Evolutionary conservation across 257 asterid genomes (phyloP).

Genomic region (Jasminum sambac): DNA sequence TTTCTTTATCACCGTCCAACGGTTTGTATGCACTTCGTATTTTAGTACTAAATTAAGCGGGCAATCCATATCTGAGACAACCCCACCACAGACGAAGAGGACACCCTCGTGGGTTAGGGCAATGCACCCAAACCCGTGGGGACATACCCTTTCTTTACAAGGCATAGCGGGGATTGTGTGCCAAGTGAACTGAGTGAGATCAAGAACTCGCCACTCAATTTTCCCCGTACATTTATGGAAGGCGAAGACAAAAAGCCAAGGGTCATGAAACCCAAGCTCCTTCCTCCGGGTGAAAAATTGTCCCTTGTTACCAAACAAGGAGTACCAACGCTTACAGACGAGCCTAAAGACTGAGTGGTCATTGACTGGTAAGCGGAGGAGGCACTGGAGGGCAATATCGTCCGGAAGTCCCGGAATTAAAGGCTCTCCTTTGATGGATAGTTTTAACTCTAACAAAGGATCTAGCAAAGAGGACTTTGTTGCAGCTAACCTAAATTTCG

Average conservation of each 20-base stretch:
- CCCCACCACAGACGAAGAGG: slow-evolving; percentile 83
- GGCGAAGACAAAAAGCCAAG: slow-evolving; percentile 86
- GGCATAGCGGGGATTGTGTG: slow-evolving; percentile 94
- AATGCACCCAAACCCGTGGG: slow-evolving; percentile 84
- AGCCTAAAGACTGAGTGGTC: slow-evolving; percentile 50
- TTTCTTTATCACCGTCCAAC: slow-evolving; percentile 86
- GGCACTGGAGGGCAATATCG: slow-evolving; percentile 85
- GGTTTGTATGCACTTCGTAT: slow-evolving; percentile 70
- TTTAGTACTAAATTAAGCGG: slow-evolving; percentile 82
- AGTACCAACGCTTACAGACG: slow-evolving; percentile 81
- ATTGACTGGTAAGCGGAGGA: slow-evolving; percentile 76
- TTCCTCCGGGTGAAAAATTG: slow-evolving; percentile 69
- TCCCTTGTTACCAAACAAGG: slow-evolving; percentile 70
- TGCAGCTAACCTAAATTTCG: slow-evolving; percentile 67
- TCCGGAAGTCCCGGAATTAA: slow-evolving; percentile 92
- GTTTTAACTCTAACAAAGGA: slow-evolving; percentile 47
- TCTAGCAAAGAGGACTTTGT: slow-evolving; percentile 47
- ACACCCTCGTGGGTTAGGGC: slow-evolving; percentile 72
- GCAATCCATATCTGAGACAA: slow-evolving; percentile 73
- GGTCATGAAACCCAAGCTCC: slow-evolving; percentile 78
- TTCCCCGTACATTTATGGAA: slow-evolving; percentile 81
- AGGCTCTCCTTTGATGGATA: slow-evolving; percentile 53
- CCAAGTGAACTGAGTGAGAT: slow-evolving; percentile 67
- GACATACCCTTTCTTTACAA: slow-evolving; percentile 83
- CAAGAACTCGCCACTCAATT: slow-evolving; percentile 85